Conservation (phyloP, 441 rosid genomes). For the Adansonia gregorii region DNA sequence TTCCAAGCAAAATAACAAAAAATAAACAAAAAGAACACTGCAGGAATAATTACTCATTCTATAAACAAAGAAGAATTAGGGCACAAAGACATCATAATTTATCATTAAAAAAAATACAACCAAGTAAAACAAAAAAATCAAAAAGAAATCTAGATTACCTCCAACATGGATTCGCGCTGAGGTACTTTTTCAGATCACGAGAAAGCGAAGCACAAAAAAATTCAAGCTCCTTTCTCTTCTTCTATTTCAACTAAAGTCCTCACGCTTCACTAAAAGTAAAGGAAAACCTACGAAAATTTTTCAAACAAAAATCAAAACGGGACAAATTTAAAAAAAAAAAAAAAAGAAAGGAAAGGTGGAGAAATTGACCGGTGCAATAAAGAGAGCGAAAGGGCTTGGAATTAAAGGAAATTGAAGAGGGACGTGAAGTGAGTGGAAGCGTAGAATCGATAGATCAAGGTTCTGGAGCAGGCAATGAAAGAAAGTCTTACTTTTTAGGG, state of each 20-base stretch:
- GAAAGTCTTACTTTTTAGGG: slow-evolving; percentile 11
- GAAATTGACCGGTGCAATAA: slow-evolving; percentile 3
- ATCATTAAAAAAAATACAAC: neutral
- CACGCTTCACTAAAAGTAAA: neutral
- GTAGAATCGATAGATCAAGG: neutral
- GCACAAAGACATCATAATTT: neutral
- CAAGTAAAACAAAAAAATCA: neutral
- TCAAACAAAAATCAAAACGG: neutral
- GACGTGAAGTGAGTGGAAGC: neutral
- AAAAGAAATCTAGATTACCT: neutral
- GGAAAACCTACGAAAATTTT: neutral
- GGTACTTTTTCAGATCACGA: neutral
- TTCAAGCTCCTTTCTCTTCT: slow-evolving; percentile 13
- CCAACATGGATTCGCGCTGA: neutral
- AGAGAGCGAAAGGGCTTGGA: neutral
- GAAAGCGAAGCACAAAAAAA: neutral
- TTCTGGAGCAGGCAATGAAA: neutral
- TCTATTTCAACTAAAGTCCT: neutral
- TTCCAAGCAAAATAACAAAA: neutral
- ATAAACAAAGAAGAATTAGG: neutral
- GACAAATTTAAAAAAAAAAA: neutral
- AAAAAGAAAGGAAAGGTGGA: neutral
- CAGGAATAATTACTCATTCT: neutral
- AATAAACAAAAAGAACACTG: neutral
- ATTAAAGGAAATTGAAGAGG: neutral